These are phyloP conservation scores for Panaeolus cyanescens DNA, from an alignment of 768 basidiomycete species.

Conservation along the genomic window DNA sequence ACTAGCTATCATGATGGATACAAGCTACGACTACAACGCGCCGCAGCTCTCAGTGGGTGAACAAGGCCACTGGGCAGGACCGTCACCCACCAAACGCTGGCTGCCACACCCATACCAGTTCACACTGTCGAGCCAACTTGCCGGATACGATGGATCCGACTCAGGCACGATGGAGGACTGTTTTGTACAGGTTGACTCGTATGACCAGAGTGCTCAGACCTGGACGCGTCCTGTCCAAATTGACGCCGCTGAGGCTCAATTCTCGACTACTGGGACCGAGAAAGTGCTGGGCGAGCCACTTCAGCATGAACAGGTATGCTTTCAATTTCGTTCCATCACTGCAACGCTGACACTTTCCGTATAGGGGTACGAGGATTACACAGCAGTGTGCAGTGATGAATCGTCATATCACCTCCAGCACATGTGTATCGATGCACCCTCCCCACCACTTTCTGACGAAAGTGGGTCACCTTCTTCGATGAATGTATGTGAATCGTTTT, in stretches of 20 bases:
- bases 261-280: background rate
- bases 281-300: background rate
- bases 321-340: too few relatives aligned
- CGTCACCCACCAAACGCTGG: background rate
- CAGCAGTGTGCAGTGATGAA: background rate
- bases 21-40: background rate
- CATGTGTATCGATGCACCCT: background rate
- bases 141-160: background rate
- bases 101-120: background rate
- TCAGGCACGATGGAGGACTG: background rate
- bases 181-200: background rate
- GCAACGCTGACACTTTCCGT: background rate
- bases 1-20: background rate
- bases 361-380: background rate
- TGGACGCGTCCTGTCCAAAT: background rate
- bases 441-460: background rate
- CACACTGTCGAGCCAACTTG: background rate
- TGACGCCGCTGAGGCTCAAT: background rate
- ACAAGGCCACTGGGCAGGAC: background rate
- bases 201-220: background rate
- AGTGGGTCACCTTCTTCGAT: background rate
- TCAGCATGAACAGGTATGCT: too few relatives aligned
- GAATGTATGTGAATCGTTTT: background rate
- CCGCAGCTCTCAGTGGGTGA: too few relatives aligned
- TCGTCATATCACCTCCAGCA: background rate